Evolutionary conservation across 1,139 yeast genomes (phyloP).

Genomic region (Saccharomyces hybrid): DNA sequence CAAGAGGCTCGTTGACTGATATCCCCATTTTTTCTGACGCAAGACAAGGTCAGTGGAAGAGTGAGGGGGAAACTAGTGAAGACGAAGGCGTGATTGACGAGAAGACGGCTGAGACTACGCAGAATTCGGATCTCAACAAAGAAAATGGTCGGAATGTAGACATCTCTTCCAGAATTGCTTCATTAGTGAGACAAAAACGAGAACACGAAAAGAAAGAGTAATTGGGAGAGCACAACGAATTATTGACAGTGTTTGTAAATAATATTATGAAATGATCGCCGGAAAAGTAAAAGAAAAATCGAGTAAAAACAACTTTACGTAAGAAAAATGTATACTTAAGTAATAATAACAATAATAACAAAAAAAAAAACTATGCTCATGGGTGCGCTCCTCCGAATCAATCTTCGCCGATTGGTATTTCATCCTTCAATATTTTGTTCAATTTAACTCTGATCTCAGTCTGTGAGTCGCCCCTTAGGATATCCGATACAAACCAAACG

Average conservation of each 20-base stretch:
- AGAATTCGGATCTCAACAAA: background rate
- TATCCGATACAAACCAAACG: conserved; percentile 70
- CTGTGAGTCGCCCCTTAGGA: conserved; percentile 69
- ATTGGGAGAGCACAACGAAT: background rate
- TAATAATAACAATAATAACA: background rate
- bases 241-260: background rate
- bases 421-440: conserved; percentile 73
- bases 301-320: background rate
- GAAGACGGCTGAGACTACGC: background rate
- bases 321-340: conserved; percentile 2
- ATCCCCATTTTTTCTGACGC: conserved; percentile 34
- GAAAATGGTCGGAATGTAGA: conserved; percentile 7
- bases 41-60: conserved; percentile 5
- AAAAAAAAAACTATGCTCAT: background rate
- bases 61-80: conserved; percentile 6
- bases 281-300: background rate
- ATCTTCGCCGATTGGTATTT: conserved; percentile 95
- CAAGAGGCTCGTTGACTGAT: conserved; percentile 35
- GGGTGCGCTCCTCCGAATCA: conserved; percentile 26
- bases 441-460: conserved; percentile 76
- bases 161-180: conserved; percentile 16
- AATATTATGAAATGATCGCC: background rate
- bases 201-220: conserved; percentile 15
- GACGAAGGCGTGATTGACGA: conserved; percentile 7
- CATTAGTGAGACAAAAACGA: conserved; percentile 22